Conservation (phyloP, 2,329 filamentous ascomycete genomes). For the Diaporthe sp. region DNA sequence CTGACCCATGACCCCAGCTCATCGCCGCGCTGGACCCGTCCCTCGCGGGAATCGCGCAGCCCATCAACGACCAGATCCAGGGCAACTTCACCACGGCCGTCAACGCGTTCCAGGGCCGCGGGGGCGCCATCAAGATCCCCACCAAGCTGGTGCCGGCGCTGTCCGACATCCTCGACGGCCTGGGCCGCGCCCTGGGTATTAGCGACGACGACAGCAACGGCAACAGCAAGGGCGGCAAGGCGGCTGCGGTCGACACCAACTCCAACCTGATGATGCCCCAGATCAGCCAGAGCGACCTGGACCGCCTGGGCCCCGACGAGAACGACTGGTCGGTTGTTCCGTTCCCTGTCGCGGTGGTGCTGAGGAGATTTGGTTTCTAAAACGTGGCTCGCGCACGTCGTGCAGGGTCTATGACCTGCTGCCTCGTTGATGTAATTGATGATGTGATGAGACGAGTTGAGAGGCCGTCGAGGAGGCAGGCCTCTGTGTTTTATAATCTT, state of each 20-base stretch:
- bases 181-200: background rate
- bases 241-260: conserved; percentile 11
- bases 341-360: background rate
- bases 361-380: conserved; percentile 7
- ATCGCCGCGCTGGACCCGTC: conserved; percentile 26
- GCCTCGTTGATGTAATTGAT: background rate
- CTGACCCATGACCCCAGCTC: background rate
- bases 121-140: conserved; percentile 32
- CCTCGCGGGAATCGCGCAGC: conserved; percentile 24
- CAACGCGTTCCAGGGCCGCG: conserved; percentile 23
- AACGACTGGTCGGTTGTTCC: conserved; percentile 21
- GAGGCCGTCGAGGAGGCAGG: background rate
- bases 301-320: conserved; percentile 30
- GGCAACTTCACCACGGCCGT: conserved; percentile 36
- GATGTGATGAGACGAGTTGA: background rate
- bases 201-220: background rate
- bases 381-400: background rate
- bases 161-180: conserved; percentile 8
- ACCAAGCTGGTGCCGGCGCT: conserved; percentile 15
- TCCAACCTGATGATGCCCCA: conserved; percentile 3
- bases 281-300: conserved; percentile 25
- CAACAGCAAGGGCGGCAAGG: background rate
- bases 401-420: background rate
- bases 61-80: conserved; percentile 37
- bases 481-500: background rate